Evolutionary conservation across 805 yeast genomes (phyloP).

Genomic region (Spathaspora boniae): DNA sequence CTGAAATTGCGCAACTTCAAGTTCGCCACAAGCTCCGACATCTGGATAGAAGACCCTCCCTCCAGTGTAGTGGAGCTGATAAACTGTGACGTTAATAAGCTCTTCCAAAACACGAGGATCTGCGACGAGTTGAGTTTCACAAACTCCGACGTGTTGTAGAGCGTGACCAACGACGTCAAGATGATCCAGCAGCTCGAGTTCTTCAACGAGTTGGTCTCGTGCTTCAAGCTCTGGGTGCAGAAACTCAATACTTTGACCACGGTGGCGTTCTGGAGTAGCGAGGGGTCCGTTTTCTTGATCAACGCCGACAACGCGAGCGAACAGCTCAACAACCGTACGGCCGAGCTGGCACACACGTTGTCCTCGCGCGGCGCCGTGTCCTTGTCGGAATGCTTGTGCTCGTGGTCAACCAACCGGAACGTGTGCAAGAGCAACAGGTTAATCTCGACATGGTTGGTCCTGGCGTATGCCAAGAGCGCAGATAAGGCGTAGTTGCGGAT

Average conservation of each 20-base stretch:
- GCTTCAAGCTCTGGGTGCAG: conserved; percentile 44
- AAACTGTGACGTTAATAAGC: conserved; percentile 40
- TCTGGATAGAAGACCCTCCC: conserved; percentile 16
- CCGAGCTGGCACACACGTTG: conserved; percentile 16
- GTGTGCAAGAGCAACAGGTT: conserved; percentile 31
- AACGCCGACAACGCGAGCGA: conserved; percentile 35
- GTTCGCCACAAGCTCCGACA: conserved; percentile 29
- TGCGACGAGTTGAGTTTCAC: conserved; percentile 43
- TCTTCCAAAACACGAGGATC: conserved; percentile 42
- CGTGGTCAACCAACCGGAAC: conserved; percentile 28
- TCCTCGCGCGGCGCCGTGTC: conserved; percentile 12
- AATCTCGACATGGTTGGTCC: conserved; percentile 29
- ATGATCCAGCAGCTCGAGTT: conserved; percentile 40
- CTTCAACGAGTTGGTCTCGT: conserved; percentile 24
- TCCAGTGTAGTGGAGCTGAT: conserved; percentile 19
- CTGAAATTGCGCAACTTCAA: conserved; percentile 36
- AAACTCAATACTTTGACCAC: conserved; percentile 41
- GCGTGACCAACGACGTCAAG: conserved; percentile 37
- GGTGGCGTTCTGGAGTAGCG: conserved; percentile 35
- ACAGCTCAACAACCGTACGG: conserved; percentile 27
- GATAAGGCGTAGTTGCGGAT: conserved; percentile 34
- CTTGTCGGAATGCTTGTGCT: conserved; percentile 17
- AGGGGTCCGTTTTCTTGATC: conserved; percentile 32
- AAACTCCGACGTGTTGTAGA: conserved; percentile 39
- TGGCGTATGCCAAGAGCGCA: conserved; percentile 28